Percentiles rank a stretch among this genome's conserved stretches.
These are phyloP conservation scores for Leccinum obscurum DNA, from an alignment of 768 basidiomycete genomes.

Conservation along the genomic window DNA sequence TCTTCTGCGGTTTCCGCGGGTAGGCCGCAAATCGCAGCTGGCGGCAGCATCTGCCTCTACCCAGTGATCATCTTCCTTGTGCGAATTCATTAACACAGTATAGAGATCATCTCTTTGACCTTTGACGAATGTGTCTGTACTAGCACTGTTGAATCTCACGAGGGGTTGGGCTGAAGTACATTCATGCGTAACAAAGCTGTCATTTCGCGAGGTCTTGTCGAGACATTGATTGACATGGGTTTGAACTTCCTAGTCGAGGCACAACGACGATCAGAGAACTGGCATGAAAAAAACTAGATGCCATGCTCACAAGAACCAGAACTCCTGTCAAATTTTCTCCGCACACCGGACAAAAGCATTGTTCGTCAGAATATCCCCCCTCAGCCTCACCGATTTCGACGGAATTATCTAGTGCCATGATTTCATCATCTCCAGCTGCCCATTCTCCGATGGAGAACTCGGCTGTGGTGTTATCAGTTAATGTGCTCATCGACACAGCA, in stretches of 20 bases:
- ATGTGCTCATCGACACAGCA: not conserved
- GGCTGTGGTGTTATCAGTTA: not conserved
- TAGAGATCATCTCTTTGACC: conserved; percentile 47
- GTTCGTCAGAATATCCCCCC: conserved; percentile 5
- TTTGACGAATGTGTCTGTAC: not conserved
- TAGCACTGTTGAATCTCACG: not conserved
- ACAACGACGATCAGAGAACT: conserved; percentile 3
- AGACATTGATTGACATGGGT: conserved; percentile 61
- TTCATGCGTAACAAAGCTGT: not conserved
- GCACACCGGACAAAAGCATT: conserved; percentile 30
- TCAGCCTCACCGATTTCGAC: conserved; percentile 28
- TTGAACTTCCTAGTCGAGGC: conserved; percentile 43
- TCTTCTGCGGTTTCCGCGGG: conserved; percentile 57
- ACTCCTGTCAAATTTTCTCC: conserved; percentile 10
- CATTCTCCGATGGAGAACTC: conserved; percentile 51
- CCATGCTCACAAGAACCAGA: conserved; percentile 21
- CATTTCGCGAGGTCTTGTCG: conserved; percentile 32
- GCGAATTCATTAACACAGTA: conserved; percentile 86
- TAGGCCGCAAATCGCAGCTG: conserved; percentile 45
- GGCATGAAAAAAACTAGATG: conserved; percentile 25
- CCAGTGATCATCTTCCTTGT: conserved; percentile 82
- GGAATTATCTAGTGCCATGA: conserved; percentile 32
- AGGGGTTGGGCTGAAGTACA: not conserved
- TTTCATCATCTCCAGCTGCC: conserved; percentile 75
- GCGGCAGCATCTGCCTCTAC: conserved; percentile 67